A percentile compares a stretch with the other conserved stretches of the same genome.
Evolutionary conservation across 2,329 filamentous ascomycete species (phyloP).

Genomic region (Rachicladosporium sp.): DNA sequence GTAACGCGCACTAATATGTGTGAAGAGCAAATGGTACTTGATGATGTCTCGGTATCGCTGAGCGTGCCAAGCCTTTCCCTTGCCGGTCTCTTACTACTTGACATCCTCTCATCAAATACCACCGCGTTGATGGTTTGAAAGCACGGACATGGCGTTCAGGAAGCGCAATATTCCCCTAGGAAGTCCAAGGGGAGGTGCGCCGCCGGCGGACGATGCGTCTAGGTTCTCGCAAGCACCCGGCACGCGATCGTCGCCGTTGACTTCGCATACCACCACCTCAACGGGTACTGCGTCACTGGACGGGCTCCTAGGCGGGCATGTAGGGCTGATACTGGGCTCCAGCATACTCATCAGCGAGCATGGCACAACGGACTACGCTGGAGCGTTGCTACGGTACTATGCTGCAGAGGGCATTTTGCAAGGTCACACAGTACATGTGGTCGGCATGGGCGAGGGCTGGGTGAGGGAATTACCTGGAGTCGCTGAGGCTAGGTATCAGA

Average conservation of each 20-base stretch:
- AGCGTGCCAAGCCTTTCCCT: no score
- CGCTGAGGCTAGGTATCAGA: slow-evolving; percentile 26
- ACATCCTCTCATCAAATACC: no score
- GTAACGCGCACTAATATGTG: no score
- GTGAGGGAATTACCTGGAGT: slow-evolving; percentile 70
- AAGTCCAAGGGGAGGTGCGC: no score
- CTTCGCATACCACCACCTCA: slow-evolving; percentile 78
- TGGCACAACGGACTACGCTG: slow-evolving; percentile 88
- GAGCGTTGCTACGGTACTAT: slow-evolving; percentile 73
- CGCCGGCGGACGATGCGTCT: no score
- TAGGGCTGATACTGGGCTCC: slow-evolving; percentile 69
- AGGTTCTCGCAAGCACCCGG: slow-evolving; percentile 27
- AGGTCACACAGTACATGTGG: slow-evolving; percentile 74
- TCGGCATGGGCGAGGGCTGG: slow-evolving; percentile 73
- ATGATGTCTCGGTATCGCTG: no score
- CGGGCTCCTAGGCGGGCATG: slow-evolving; percentile 71
- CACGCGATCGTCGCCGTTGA: slow-evolving; percentile 73
- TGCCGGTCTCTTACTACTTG: no score
- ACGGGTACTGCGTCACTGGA: slow-evolving; percentile 84
- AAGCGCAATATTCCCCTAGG: slow-evolving; percentile 15
- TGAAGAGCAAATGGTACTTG: no score
- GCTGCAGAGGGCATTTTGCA: slow-evolving; percentile 88
- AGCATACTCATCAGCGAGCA: slow-evolving; percentile 74
- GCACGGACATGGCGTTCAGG: slow-evolving; percentile 22
- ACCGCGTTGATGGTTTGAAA: no score